A percentile compares a stretch with the other conserved stretches of the same genome.
phyloP scores from a whole-genome alignment of 2,329 filamentous ascomycete genomes.

The Ceratocystis variospora region DNA sequence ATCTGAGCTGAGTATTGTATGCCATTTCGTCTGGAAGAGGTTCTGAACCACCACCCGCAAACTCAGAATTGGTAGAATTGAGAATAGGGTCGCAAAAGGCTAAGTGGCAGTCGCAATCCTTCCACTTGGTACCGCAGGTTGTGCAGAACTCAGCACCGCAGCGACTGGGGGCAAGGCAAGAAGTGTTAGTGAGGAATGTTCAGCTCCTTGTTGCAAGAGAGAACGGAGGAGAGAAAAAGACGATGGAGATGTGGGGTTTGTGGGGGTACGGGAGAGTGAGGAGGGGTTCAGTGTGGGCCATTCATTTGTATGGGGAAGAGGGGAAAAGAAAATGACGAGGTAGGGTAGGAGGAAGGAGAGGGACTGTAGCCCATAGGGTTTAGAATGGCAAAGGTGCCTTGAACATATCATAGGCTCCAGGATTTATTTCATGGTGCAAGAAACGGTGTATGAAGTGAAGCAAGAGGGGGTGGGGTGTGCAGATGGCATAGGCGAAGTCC shows the following conservation, averaged over 20 bases:
- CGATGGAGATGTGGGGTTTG: not conserved
- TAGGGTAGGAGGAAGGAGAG: not conserved
- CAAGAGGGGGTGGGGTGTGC: not conserved
- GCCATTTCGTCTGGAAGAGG: slow-evolving; percentile 15
- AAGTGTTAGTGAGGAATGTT: slow-evolving; percentile 22
- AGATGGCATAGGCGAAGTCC: not conserved
- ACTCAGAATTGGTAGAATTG: slow-evolving; percentile 20
- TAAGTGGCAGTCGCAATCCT: slow-evolving; percentile 68
- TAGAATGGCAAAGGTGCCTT: not conserved
- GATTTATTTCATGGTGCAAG: not conserved
- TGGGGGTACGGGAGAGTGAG: not conserved
- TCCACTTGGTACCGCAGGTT: slow-evolving; percentile 71
- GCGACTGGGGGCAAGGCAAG: slow-evolving; percentile 34
- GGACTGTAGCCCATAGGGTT: not conserved
- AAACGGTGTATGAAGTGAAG: not conserved
- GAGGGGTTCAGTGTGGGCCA: not conserved
- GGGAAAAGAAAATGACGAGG: not conserved
- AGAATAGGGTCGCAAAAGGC: slow-evolving; percentile 46
- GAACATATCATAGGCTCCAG: too few relatives aligned
- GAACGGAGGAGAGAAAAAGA: slow-evolving; percentile 4
- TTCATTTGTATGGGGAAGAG: not conserved
- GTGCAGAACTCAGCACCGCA: slow-evolving; percentile 81
- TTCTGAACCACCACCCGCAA: slow-evolving; percentile 4
- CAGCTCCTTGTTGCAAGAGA: slow-evolving; percentile 15
- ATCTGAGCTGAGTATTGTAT: slow-evolving; percentile 1